Base-by-base conservation (phyloP, 129 eudicot genomes). In the Apium graveolens region DNA sequence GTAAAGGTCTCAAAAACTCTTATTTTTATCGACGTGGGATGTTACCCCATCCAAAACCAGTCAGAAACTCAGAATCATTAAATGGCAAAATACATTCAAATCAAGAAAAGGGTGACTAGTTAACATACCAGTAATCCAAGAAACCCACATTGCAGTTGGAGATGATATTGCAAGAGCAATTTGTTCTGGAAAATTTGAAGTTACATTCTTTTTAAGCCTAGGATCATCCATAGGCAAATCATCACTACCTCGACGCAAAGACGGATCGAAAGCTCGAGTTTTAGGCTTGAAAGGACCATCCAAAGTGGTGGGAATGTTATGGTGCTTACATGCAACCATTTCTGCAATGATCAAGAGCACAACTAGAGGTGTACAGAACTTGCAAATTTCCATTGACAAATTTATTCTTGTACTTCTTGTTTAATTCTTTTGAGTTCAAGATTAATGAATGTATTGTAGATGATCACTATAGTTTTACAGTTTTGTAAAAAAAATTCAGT, bases 211-310 rank as follows among this genome's bases (percentile, higher is more conserved):
- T 63, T 76, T 86, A 10, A 93, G 78, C 73, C 96, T 86, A 21
- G 96, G 89, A 84, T 93, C 86, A 84, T 82, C 82, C 97, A 89
- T 88, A 16, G 93, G 92, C 80, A 93, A 75, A 43, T 93, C 98
- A 86, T 89, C 90, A 77, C 97, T 89, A 26, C 96, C 97, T 75
- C 71, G 63, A 21, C 97, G 86, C 75, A 93, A 80, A 42, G 86
- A 83, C 20, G 91, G 86, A 83, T 93, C 97, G 43, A 93, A 89
- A 39, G 81, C 86, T 14, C 83, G 86, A 60, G 98, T 93, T 76
- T 80, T 83, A 1, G 98, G 98, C 74, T 84, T 46, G 79, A 91
- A 93, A 16, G 98, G 98, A 53, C 98, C 98, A 26, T 93, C 93
- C 38, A 93, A 79, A 24, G 96, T 93, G 32, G 97, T 93, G 77